These are phyloP conservation scores for Trametopsis cervina DNA, from an alignment of 768 basidiomycete species.

Conservation along the genomic window DNA sequence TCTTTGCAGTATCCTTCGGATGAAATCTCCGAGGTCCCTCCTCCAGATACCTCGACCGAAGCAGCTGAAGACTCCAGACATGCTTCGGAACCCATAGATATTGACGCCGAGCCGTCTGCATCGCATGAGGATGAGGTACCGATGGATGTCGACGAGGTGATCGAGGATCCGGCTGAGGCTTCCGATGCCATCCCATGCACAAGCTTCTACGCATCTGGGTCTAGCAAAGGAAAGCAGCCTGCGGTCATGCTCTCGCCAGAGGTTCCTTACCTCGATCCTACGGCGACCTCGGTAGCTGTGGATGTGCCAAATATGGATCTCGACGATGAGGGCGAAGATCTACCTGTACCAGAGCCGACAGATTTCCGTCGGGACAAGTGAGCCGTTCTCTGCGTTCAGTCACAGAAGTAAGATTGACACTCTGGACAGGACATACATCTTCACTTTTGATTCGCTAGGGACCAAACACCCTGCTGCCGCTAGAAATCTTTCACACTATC, in stretches of 20 bases:
- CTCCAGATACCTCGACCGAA: too few relatives aligned
- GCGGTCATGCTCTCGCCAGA: conserved; percentile 2
- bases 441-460: conserved; percentile 88
- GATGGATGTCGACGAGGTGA: too few relatives aligned
- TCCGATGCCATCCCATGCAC: too few relatives aligned
- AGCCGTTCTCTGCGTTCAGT: background rate
- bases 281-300: background rate
- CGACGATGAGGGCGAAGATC: background rate
- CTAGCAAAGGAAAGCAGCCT: too few relatives aligned
- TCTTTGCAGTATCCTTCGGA: too few relatives aligned
- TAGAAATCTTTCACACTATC: conserved; percentile 57
- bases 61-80: too few relatives aligned
- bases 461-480: conserved; percentile 59
- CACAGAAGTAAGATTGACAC: background rate
- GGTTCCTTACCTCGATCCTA: conserved; percentile 3
- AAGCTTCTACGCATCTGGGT: too few relatives aligned
- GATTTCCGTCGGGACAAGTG: background rate
- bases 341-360: background rate
- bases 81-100: too few relatives aligned
- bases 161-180: too few relatives aligned
- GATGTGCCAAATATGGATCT: background rate
- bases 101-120: too few relatives aligned
- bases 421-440: conserved; percentile 60
- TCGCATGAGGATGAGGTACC: too few relatives aligned
- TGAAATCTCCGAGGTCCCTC: too few relatives aligned